Conservation (phyloP, 148 eudicot genomes). For the Dysphania ambrosioides region DNA sequence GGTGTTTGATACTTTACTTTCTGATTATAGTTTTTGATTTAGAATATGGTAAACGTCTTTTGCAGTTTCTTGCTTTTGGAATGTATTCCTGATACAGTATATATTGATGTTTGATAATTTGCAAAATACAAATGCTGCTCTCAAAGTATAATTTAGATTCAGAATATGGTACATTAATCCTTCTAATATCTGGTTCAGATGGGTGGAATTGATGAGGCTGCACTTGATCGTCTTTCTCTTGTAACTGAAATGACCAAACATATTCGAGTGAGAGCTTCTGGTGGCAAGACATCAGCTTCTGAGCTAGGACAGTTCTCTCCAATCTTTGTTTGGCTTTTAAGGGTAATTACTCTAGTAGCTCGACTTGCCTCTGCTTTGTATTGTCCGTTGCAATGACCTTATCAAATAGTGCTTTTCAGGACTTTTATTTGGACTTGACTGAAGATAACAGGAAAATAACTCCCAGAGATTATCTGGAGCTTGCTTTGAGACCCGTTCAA, state of each 20-base stretch:
- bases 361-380: background rate
- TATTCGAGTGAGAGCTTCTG: constrained; percentile 93
- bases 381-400: constrained; percentile 3
- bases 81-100: background rate
- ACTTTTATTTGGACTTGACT: constrained; percentile 83
- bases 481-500: constrained; percentile 77
- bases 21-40: background rate
- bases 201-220: constrained; percentile 98
- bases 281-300: constrained; percentile 76
- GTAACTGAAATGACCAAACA: constrained; percentile 98
- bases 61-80: background rate
- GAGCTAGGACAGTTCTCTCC: constrained; percentile 98
- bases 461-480: constrained; percentile 94
- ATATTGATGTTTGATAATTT: background rate
- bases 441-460: constrained; percentile 89
- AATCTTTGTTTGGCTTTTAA: constrained; percentile 89
- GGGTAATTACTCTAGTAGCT: constrained; percentile 48
- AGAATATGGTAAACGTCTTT: background rate
- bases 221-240: constrained; percentile 93
- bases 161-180: background rate
- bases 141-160: background rate
- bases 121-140: background rate
- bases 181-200: constrained; percentile 46
- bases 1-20: background rate
- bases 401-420: constrained; percentile 40